These are phyloP conservation scores for Aspergillus ochraceoroseus DNA, from an alignment of 2,329 filamentous ascomycete species.

Conservation along the genomic window DNA sequence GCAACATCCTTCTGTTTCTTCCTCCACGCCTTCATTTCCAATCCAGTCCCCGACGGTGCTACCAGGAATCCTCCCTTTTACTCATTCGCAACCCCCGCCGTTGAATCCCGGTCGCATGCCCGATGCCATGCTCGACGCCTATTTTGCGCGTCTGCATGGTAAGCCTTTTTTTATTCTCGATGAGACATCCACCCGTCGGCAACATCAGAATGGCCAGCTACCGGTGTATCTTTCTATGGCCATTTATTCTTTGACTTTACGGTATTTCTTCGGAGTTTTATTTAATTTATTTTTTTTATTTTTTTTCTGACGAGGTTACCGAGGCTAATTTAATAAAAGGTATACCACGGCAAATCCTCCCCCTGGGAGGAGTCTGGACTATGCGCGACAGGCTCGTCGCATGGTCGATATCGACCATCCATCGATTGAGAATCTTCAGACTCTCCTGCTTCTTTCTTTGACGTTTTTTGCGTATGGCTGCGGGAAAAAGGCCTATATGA, in stretches of 20 bases:
- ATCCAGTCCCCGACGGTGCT: slow-evolving; percentile 16
- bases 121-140: slow-evolving; percentile 67
- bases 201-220: slow-evolving; percentile 64
- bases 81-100: background rate
- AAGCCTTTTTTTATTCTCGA: slow-evolving; percentile 80
- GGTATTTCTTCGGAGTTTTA: slow-evolving; percentile 44
- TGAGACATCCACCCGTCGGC: slow-evolving; percentile 67
- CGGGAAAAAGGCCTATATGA: slow-evolving; percentile 82
- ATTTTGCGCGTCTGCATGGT: slow-evolving; percentile 72
- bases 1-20: slow-evolving; percentile 4
- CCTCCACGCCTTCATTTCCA: slow-evolving; percentile 17
- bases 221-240: slow-evolving; percentile 49
- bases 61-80: background rate
- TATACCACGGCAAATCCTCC: slow-evolving; percentile 67
- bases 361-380: slow-evolving; percentile 64
- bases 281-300: slow-evolving; percentile 17
- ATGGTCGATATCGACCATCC: slow-evolving; percentile 76
- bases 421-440: slow-evolving; percentile 70
- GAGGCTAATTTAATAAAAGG: too few species aligned
- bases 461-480: slow-evolving; percentile 72
- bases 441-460: slow-evolving; percentile 68
- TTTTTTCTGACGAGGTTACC: slow-evolving; percentile 15
- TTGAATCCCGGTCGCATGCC: slow-evolving; percentile 44
- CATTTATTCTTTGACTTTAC: slow-evolving; percentile 55
- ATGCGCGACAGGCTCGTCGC: slow-evolving; percentile 62